These are phyloP conservation scores for Saccharomycopsis capsularis DNA, from an alignment of 805 yeast genomes.

Conservation along the genomic window DNA sequence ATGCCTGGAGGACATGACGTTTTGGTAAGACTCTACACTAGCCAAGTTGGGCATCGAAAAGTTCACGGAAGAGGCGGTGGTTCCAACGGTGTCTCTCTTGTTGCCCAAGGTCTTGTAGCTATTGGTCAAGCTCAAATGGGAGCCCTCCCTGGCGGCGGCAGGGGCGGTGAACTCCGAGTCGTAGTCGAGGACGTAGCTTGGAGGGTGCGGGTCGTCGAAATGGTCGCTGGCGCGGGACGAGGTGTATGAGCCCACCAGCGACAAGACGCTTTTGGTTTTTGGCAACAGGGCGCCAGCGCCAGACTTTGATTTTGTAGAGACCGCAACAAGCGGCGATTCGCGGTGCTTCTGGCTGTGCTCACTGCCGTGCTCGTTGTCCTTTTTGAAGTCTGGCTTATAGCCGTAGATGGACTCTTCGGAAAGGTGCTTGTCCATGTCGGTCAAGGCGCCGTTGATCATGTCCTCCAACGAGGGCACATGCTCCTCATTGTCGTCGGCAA, in stretches of 20 bases:
- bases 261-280: slow-evolving; percentile 4
- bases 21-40: slow-evolving; percentile 69
- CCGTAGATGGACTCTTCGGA: slow-evolving; percentile 18
- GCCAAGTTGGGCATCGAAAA: slow-evolving; percentile 56
- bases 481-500: not conserved
- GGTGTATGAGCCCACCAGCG: slow-evolving; percentile 12
- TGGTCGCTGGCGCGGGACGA: slow-evolving; percentile 9
- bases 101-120: slow-evolving; percentile 5
- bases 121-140: slow-evolving; percentile 18
- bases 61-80: slow-evolving; percentile 22
- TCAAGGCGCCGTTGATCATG: slow-evolving; percentile 19
- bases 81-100: slow-evolving; percentile 21
- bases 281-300: not conserved
- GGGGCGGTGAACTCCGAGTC: slow-evolving; percentile 37
- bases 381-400: slow-evolving; percentile 2
- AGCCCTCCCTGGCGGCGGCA: slow-evolving; percentile 40
- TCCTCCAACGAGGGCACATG: slow-evolving; percentile 19
- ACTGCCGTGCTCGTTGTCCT: not conserved
- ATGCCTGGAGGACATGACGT: slow-evolving; percentile 36
- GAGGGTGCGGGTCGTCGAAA: slow-evolving; percentile 24
- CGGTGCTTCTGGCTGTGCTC: not conserved
- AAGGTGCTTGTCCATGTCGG: slow-evolving; percentile 13
- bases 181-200: slow-evolving; percentile 32
- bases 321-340: slow-evolving; percentile 1
- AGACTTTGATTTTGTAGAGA: not conserved